Conservation (phyloP, 2,329 filamentous ascomycete species). For the Microdochium nivale region DNA sequence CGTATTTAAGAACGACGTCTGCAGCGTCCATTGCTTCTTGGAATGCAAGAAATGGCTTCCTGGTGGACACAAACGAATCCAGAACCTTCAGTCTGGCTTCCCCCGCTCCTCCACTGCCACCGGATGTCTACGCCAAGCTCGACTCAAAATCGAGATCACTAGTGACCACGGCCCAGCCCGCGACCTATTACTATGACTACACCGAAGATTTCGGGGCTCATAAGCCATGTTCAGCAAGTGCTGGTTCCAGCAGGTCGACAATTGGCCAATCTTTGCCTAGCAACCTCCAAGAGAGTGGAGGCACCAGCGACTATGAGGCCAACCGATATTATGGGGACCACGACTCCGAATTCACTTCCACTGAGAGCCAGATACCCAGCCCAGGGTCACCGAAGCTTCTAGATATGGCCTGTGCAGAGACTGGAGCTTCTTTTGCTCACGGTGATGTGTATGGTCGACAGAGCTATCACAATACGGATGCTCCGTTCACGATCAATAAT, state of each 20-base stretch:
- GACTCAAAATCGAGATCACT: not conserved
- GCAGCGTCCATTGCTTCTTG: conserved; percentile 22
- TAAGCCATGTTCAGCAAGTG: not conserved
- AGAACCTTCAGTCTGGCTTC: conserved; percentile 42
- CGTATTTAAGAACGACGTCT: conserved; percentile 22
- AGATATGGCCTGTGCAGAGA: not conserved
- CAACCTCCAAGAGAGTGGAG: not conserved
- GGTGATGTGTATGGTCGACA: not conserved
- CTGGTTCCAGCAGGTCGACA: conserved; percentile 2
- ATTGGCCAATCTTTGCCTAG: conserved; percentile 1
- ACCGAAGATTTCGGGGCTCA: conserved; percentile 38
- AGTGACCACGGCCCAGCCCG: not conserved
- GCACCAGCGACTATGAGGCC: not conserved
- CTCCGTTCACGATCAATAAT: conserved; percentile 12
- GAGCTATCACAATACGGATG: not conserved
- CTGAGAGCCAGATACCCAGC: conserved; percentile 8
- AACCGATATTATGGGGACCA: conserved; percentile 12
- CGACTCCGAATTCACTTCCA: conserved; percentile 14
- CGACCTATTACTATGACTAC: conserved; percentile 41
- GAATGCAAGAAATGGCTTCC: conserved; percentile 20
- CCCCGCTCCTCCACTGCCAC: conserved; percentile 31
- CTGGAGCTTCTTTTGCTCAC: too few species aligned
- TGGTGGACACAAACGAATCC: conserved; percentile 23
- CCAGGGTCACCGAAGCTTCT: not conserved
- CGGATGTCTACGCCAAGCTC: not conserved